These are phyloP conservation scores for Microdochium nivale DNA, from an alignment of 2,329 filamentous ascomycete species.

Conservation along the genomic window DNA sequence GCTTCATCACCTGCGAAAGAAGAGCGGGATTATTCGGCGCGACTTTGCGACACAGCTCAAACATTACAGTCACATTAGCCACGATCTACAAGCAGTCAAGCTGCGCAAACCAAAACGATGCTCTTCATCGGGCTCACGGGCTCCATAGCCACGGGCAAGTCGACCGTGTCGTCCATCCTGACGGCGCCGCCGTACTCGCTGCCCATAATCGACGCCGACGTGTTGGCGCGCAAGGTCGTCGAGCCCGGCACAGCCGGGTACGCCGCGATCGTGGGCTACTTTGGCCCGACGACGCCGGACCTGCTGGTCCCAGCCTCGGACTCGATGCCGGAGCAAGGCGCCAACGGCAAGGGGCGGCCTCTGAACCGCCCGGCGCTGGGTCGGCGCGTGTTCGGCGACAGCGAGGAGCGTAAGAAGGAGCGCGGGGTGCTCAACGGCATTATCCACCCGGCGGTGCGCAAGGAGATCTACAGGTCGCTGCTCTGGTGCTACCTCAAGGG, in stretches of 20 bases:
- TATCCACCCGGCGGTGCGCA: conserved; percentile 82
- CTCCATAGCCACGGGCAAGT: conserved; percentile 97
- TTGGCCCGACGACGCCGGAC: conserved; percentile 75
- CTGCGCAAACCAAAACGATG: conserved; percentile 58
- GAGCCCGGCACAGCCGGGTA: conserved; percentile 86
- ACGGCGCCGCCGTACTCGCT: conserved; percentile 72
- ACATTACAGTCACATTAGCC: not conserved
- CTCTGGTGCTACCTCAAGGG: conserved; percentile 66
- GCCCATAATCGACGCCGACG: conserved; percentile 88
- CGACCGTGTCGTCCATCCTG: conserved; percentile 82
- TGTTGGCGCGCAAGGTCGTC: conserved; percentile 87
- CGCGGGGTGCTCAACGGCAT: conserved; percentile 76
- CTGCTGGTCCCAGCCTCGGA: conserved; percentile 58
- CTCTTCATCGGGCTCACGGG: conserved; percentile 92
- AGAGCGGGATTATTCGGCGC: too few species aligned
- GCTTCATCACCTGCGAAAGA: too few species aligned
- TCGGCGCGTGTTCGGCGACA: conserved; percentile 75
- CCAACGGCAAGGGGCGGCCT: conserved; percentile 56
- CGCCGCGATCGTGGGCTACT: conserved; percentile 71
- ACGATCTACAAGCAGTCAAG: not conserved
- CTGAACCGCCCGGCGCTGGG: conserved; percentile 84
- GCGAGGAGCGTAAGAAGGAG: conserved; percentile 60
- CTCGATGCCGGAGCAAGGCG: conserved; percentile 43
- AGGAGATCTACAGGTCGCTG: conserved; percentile 70
- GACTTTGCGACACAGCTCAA: too few species aligned